Base-by-base conservation (phyloP, 2,329 filamentous ascomycete genomes). In the Ophiostoma novo-ulmi region DNA sequence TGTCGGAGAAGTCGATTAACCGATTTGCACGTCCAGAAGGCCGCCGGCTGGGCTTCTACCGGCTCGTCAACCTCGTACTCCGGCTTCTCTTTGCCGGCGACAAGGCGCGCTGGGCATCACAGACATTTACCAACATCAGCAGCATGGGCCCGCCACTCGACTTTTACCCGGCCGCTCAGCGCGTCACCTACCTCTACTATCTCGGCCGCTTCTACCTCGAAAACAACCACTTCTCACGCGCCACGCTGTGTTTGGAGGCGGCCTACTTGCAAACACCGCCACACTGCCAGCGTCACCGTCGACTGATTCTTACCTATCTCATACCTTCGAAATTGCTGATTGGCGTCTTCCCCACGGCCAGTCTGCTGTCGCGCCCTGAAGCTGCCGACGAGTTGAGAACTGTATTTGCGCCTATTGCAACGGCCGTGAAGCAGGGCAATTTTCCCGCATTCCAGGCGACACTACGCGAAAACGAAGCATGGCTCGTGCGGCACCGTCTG, bases 121-220 rank as follows among this genome's bases (percentile, higher is more conserved):
- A 94, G 78, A 91, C 97, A 76, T 95, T 97, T 77, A 90, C 89
- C 74, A 96, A 95, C 77, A 94, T 97, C 74, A 89, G 89, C 68
- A 89, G 91, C 71, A 91, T 92, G 74, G 94, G 92, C 0, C 93
- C 93, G 0, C 92, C 93, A 0, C 81, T 98, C 14, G 85, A 87
- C 1, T 86, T 92, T 69, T 98, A 96, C 77, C 93, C 94, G 2
- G 92, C 92, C 31, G 87, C 91, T 6, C 92, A 98, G 78, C 88
- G 93, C 67, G 93, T 97, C 68, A 97, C 93, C 3, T 98, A 94
- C 76, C 88, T 98, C 17, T 97, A 97, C 81, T 97, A 97, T 78
- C 89, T 98, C 6, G 94, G 94, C 22, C 90, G 93, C 71, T 97
- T 94, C 80, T 88, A 94, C 77, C 93, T 97, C 78, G 88, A 91